Percentiles rank a stretch among this genome's conserved stretches.
These are phyloP conservation scores for Pseudogymnoascus sp. DNA, from an alignment of 2,329 filamentous ascomycete genomes.

Conservation along the genomic window DNA sequence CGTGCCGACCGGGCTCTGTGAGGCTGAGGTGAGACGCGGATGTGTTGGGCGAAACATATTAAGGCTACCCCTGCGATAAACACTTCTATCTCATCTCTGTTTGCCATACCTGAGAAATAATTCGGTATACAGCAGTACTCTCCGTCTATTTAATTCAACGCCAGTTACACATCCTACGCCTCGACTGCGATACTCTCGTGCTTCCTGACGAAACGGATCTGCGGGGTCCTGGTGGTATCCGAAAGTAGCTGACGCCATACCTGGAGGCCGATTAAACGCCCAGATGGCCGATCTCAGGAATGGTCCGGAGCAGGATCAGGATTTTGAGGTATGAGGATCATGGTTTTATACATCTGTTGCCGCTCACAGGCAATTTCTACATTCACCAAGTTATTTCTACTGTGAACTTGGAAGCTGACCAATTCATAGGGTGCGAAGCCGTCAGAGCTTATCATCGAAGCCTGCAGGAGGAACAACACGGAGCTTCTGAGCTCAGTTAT, in stretches of 20 bases:
- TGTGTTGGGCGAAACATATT: background rate
- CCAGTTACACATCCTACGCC: background rate
- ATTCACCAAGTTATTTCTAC: background rate
- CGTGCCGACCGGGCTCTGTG: background rate
- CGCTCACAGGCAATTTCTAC: background rate
- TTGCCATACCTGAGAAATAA: slow-evolving; percentile 1
- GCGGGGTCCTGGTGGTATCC: slow-evolving; percentile 3
- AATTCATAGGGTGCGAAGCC: slow-evolving; percentile 66
- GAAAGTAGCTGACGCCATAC: slow-evolving; percentile 6
- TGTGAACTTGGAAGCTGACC: background rate
- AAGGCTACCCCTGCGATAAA: slow-evolving; percentile 3
- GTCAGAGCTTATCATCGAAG: slow-evolving; percentile 80
- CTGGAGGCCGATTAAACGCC: slow-evolving; percentile 6
- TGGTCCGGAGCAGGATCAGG: slow-evolving; percentile 21
- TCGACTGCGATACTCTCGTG: background rate
- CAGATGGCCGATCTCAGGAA: slow-evolving; percentile 24
- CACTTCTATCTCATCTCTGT: background rate
- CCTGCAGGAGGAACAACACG: slow-evolving; percentile 86
- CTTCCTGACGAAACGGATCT: background rate
- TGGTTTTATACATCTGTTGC: background rate
- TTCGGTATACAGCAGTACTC: background rate
- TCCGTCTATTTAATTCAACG: background rate
- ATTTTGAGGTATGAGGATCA: slow-evolving; percentile 20
- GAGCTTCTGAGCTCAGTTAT: slow-evolving; percentile 74
- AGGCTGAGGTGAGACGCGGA: slow-evolving; percentile 5